These are phyloP conservation scores for Aspergillus sp. DNA, from an alignment of 2,329 filamentous ascomycete genomes.

Conservation along the genomic window DNA sequence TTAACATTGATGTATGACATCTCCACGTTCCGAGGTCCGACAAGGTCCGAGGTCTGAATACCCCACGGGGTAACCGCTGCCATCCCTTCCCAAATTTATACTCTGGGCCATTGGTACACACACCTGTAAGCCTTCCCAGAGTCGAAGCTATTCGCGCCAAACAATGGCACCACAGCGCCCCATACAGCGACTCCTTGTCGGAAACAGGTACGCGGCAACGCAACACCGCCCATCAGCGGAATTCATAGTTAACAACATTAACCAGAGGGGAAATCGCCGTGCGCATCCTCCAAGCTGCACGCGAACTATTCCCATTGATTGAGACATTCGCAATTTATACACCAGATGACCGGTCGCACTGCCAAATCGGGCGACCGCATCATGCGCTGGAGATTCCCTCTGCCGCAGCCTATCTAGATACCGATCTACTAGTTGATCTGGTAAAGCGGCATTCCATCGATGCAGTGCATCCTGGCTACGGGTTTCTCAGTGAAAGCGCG, in stretches of 20 bases:
- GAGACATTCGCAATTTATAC: conserved; percentile 53
- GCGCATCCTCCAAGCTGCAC: conserved; percentile 53
- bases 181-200: conserved; percentile 48
- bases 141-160: neutral
- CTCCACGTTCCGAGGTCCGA: conserved; percentile 10
- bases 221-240: neutral
- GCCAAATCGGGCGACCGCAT: conserved; percentile 40
- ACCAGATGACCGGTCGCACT: conserved; percentile 50
- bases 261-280: conserved; percentile 54
- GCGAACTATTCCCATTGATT: conserved; percentile 46
- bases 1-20: neutral
- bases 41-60: conserved; percentile 4
- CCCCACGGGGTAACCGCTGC: neutral
- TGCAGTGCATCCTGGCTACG: conserved; percentile 54
- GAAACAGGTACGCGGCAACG: conserved; percentile 45
- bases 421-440: conserved; percentile 42
- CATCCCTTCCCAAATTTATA: no score
- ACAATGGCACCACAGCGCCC: conserved; percentile 18
- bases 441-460: conserved; percentile 47
- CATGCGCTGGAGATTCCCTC: conserved; percentile 47
- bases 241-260: no score
- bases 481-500: conserved; percentile 55
- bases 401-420: conserved; percentile 48
- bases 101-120: no score
- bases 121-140: no score